Evolutionary conservation across 345 rosid species (phyloP).

Genomic region (Brassica napus): DNA sequence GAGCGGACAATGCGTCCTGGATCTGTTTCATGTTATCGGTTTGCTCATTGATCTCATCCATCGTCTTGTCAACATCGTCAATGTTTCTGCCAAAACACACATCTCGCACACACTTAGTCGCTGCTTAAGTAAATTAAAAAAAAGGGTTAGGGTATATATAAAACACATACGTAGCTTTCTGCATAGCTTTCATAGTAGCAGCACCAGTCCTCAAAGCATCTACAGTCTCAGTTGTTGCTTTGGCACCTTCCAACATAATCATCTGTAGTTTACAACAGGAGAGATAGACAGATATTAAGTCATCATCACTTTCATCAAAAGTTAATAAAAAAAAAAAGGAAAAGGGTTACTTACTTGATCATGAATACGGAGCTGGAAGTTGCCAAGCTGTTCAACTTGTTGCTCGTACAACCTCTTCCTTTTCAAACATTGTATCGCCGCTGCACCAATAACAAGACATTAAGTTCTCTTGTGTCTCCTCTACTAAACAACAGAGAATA

Average conservation of each 20-base stretch:
- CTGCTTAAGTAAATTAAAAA: background rate
- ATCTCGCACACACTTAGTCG: background rate
- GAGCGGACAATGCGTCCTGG: slow-evolving; percentile 83
- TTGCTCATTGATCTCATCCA: slow-evolving; percentile 93
- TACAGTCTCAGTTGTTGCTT: slow-evolving; percentile 86
- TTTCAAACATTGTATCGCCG: slow-evolving; percentile 88
- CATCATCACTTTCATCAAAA: background rate
- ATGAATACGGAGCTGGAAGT: slow-evolving; percentile 80
- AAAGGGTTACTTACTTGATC: slow-evolving; percentile 70
- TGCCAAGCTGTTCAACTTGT: slow-evolving; percentile 79
- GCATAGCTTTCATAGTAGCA: slow-evolving; percentile 85
- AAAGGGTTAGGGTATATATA: background rate
- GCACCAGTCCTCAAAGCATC: slow-evolving; percentile 93
- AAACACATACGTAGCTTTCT: slow-evolving; percentile 78
- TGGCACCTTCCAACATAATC: slow-evolving; percentile 89
- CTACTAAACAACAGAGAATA: background rate
- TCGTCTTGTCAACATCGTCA: slow-evolving; percentile 88
- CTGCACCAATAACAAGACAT: slow-evolving; percentile 48
- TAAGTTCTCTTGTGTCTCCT: background rate
- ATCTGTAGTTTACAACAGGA: slow-evolving; percentile 49
- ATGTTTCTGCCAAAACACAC: slow-evolving; percentile 59
- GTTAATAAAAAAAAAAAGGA: background rate
- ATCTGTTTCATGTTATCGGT: slow-evolving; percentile 90
- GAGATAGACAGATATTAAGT: no score
- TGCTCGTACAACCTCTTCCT: slow-evolving; percentile 88